phyloP scores from a whole-genome alignment of 2,329 filamentous ascomycete genomes.

The Fusarium burgessii region DNA sequence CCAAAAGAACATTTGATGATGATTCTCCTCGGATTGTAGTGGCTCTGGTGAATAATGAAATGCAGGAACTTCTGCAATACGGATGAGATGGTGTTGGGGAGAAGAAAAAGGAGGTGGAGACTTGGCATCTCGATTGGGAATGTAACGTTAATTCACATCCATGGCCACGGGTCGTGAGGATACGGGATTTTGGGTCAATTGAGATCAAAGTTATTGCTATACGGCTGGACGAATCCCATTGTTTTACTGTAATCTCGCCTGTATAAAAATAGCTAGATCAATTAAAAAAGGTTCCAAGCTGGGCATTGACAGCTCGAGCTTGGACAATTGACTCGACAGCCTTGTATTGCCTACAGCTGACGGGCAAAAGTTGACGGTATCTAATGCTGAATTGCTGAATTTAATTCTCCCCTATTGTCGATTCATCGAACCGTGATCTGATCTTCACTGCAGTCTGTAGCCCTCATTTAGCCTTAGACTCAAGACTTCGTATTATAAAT shows the following conservation, averaged over 20 bases:
- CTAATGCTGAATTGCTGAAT: not conserved
- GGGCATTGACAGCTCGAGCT: constrained; percentile 5
- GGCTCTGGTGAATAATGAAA: not conserved
- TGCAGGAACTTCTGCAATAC: constrained; percentile 7
- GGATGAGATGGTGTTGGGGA: constrained; percentile 1
- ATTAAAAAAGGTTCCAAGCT: not conserved
- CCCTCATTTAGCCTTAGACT: constrained; percentile 1
- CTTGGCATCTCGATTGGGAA: constrained; percentile 8
- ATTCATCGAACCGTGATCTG: too few relatives aligned
- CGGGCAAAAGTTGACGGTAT: not conserved
- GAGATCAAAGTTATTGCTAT: not conserved
- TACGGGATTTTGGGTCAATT: not conserved
- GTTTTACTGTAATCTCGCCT: not conserved
- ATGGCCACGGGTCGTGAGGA: not conserved
- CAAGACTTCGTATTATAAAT: constrained; percentile 21
- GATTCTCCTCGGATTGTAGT: not conserved
- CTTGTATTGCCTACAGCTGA: not conserved
- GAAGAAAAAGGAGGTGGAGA: constrained; percentile 8
- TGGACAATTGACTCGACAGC: not conserved
- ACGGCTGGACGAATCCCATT: not conserved
- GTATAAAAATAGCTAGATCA: constrained; percentile 5
- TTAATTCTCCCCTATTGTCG: not conserved
- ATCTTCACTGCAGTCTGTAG: not conserved
- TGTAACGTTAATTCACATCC: constrained; percentile 9
- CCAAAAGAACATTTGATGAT: not conserved